Base-by-base conservation (phyloP, 1,284 basidiomycete species). In the Vanrija pseudolonga region DNA sequence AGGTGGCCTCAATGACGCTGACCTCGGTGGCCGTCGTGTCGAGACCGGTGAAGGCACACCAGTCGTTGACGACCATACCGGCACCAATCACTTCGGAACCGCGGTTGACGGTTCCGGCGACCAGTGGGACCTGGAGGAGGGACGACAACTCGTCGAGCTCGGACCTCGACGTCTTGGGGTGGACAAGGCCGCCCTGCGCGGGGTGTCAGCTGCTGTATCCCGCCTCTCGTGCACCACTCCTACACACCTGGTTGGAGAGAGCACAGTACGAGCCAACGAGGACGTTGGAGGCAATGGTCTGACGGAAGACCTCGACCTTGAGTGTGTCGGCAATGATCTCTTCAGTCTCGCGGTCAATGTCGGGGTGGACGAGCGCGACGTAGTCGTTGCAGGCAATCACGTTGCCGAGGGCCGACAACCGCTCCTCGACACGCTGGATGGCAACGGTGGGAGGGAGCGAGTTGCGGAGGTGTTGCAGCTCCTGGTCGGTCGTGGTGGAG, bases 321-420 rank as follows among this genome's bases (percentile, higher is more conserved):
- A 99, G 84, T 12, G 97, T 92, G 76, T 99, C 96, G 47, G 96
- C 95, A 74, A 99, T 97, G 77, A 99, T 98, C 77, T 98, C 96
- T 73, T 99, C 96, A 8, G 96, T 99, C 79, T 99, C 96, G 55
- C 95, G 84, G 79, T 98, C 95, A 59, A 99, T 82, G 67, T 99
- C 96, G 14, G 96, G 96, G 77, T 97, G 93, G 19, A 96, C 93
- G 64, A 97, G 86, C 8, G 93, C 93, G 62, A 97, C 93, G 70
- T 96, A 89, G 80, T 98, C 95, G 76, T 99, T 98, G 59, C 91
- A 96, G 17, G 92, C 92, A 75, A 99, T 95, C 56, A 98, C 96
- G 73, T 99, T 99, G 18, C 95, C 95, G 23, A 99, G 84, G 0
- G 96, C 96, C 17, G 90, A 93, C 58, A 98, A 81, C 44, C 95